These are phyloP conservation scores for Alternaria arborescens DNA, from an alignment of 2,329 filamentous ascomycete species.

Conservation along the genomic window DNA sequence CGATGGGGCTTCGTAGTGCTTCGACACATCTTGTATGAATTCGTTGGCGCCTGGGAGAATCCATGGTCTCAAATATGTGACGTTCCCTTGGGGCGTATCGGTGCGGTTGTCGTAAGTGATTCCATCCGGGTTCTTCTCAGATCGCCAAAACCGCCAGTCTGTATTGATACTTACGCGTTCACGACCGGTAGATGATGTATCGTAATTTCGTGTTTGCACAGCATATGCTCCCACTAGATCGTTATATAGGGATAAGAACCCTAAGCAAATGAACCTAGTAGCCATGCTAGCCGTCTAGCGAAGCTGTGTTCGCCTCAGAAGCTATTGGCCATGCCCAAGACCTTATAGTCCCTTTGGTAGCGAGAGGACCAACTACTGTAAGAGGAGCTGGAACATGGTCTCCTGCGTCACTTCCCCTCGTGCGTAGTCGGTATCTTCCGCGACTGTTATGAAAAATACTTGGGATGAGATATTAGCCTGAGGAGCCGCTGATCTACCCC, in stretches of 20 bases:
- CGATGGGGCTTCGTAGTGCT: conserved; percentile 38
- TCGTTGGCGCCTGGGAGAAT: conserved; percentile 53
- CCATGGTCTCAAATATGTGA: conserved; percentile 34
- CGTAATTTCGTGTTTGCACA: not conserved
- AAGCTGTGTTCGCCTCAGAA: not conserved
- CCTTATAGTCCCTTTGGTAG: not conserved
- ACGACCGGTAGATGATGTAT: conserved; percentile 13
- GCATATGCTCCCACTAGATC: not conserved
- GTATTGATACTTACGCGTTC: conserved; percentile 45
- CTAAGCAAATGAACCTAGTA: not conserved
- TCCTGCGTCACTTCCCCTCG: not conserved
- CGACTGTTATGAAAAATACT: not conserved
- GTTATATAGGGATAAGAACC: not conserved
- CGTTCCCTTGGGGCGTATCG: conserved; percentile 11
- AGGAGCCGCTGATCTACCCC: not conserved
- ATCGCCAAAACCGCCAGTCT: conserved; percentile 51
- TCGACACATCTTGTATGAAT: conserved; percentile 46
- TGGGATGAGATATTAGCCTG: not conserved
- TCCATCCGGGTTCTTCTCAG: conserved; percentile 45
- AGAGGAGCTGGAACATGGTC: not conserved
- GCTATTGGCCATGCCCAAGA: not conserved
- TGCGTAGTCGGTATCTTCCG: not conserved
- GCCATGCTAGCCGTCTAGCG: not conserved
- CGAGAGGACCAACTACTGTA: not conserved
- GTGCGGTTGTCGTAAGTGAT: conserved; percentile 39